Evolutionary conservation across 1,139 yeast genomes (phyloP).

Genomic region (Sugiyamaella sp.): DNA sequence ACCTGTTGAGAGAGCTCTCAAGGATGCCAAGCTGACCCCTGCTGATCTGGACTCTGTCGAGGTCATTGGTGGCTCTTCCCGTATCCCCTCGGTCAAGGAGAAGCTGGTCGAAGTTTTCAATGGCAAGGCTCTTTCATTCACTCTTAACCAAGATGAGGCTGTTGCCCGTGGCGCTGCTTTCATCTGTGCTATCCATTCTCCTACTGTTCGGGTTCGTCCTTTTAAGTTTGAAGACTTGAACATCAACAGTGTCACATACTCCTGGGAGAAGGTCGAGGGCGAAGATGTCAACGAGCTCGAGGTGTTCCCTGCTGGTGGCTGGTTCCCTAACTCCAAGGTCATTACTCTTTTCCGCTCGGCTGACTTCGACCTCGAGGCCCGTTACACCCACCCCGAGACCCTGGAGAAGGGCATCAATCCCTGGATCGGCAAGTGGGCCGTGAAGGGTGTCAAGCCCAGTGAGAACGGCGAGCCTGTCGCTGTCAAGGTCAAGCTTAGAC

Average conservation of each 20-base stretch:
- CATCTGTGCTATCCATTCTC: slow-evolving; percentile 98
- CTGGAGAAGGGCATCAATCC: slow-evolving; percentile 70
- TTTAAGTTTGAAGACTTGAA: slow-evolving; percentile 97
- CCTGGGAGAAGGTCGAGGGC: slow-evolving; percentile 93
- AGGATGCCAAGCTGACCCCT: slow-evolving; percentile 70
- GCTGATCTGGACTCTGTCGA: slow-evolving; percentile 88
- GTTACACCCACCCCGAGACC: slow-evolving; percentile 73
- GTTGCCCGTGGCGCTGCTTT: slow-evolving; percentile 99
- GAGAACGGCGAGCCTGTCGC: slow-evolving; percentile 80
- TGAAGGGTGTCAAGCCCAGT: slow-evolving; percentile 80
- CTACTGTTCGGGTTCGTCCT: slow-evolving; percentile 97
- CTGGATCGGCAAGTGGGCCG: slow-evolving; percentile 79
- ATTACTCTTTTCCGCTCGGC: slow-evolving; percentile 91
- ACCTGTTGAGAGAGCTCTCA: slow-evolving; percentile 83
- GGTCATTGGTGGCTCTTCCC: slow-evolving; percentile 97
- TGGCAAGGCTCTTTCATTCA: slow-evolving; percentile 86
- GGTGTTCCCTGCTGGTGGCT: slow-evolving; percentile 94
- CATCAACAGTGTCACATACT: slow-evolving; percentile 89
- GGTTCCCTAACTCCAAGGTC: slow-evolving; percentile 93
- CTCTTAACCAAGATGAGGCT: slow-evolving; percentile 99
- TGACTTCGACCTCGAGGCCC: slow-evolving; percentile 86
- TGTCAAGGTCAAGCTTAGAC: slow-evolving; percentile 91
- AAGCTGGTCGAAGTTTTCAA: slow-evolving; percentile 79
- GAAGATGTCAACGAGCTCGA: slow-evolving; percentile 88
- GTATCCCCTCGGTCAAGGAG: slow-evolving; percentile 92